phyloP scores from a whole-genome alignment of 2,329 filamentous ascomycete species.

The Hyphodiscus sp. region DNA sequence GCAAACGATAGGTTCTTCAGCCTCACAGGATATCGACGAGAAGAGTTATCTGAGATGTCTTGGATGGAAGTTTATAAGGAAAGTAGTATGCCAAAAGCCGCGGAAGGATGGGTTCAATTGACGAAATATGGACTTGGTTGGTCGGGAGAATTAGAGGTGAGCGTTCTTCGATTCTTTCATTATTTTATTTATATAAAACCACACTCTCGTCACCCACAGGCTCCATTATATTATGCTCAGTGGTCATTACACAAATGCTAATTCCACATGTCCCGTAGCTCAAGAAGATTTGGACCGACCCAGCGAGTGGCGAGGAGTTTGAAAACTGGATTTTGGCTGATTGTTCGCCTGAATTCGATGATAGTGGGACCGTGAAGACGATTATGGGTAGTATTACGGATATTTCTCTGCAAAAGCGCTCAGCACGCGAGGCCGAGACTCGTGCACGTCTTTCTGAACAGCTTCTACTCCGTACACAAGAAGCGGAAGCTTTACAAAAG shows the following conservation, averaged over 20 bases:
- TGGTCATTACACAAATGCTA: too few species aligned
- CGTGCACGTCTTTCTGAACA: conserved; percentile 70
- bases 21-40: conserved; percentile 60
- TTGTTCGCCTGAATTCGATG: conserved; percentile 63
- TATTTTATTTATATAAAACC: too few species aligned
- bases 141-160: conserved; percentile 52
- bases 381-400: conserved; percentile 78
- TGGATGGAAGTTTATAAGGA: conserved; percentile 67
- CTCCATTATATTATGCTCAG: too few species aligned
- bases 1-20: conserved; percentile 74
- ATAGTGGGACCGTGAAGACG: conserved; percentile 57
- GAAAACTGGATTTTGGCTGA: conserved; percentile 73
- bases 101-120: conserved; percentile 55
- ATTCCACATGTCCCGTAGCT: conserved; percentile 39
- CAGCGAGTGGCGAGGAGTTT: conserved; percentile 49
- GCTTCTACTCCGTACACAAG: conserved; percentile 39
- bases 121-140: conserved; percentile 56
- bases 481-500: conserved; percentile 27
- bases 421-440: conserved; percentile 75
- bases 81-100: conserved; percentile 52
- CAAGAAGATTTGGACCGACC: conserved; percentile 50
- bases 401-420: conserved; percentile 77
- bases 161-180: too few species aligned
- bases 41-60: conserved; percentile 49
- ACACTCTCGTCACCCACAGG: too few species aligned